Conservation (phyloP, 768 basidiomycete species). For the Trametes villosa region DNA sequence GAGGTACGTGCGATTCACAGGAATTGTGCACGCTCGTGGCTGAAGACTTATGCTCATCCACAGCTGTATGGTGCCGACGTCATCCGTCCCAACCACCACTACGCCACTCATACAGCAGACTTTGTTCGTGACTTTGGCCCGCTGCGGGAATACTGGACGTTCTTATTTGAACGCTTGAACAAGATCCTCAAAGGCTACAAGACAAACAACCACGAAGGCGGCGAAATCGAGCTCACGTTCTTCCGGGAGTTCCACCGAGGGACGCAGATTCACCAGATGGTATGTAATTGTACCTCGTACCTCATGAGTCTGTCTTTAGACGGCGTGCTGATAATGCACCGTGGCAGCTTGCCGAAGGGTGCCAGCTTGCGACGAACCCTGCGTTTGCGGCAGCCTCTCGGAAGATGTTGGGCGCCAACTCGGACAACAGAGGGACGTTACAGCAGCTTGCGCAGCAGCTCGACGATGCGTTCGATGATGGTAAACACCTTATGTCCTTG, state of each 20-base stretch:
- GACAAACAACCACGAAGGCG: slow-evolving; percentile 32
- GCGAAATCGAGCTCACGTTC: slow-evolving; percentile 36
- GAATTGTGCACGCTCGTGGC: slow-evolving; percentile 12
- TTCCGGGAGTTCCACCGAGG: slow-evolving; percentile 30
- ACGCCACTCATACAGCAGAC: slow-evolving; percentile 35
- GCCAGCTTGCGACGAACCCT: background rate
- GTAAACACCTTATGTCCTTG: background rate
- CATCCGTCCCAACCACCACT: slow-evolving; percentile 45
- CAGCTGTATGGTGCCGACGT: slow-evolving; percentile 38
- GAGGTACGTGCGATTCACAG: slow-evolving; percentile 14
- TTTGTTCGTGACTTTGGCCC: slow-evolving; percentile 40
- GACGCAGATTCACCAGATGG: slow-evolving; percentile 15
- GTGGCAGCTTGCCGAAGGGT: background rate
- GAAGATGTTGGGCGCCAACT: background rate
- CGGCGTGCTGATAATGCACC: background rate
- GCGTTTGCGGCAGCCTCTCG: background rate
- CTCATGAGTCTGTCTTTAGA: background rate
- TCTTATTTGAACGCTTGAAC: slow-evolving; percentile 38
- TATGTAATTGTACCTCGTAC: background rate
- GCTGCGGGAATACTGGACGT: slow-evolving; percentile 41
- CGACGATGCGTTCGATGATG: background rate
- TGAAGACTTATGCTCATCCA: slow-evolving; percentile 3
- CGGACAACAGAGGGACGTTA: background rate
- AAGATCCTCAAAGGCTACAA: slow-evolving; percentile 35
- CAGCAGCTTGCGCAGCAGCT: slow-evolving; percentile 2